A percentile compares a stretch with the other conserved stretches of the same genome.
Conservation (phyloP, 2,329 filamentous ascomycete genomes). For the Chlorencoelia australis region DNA sequence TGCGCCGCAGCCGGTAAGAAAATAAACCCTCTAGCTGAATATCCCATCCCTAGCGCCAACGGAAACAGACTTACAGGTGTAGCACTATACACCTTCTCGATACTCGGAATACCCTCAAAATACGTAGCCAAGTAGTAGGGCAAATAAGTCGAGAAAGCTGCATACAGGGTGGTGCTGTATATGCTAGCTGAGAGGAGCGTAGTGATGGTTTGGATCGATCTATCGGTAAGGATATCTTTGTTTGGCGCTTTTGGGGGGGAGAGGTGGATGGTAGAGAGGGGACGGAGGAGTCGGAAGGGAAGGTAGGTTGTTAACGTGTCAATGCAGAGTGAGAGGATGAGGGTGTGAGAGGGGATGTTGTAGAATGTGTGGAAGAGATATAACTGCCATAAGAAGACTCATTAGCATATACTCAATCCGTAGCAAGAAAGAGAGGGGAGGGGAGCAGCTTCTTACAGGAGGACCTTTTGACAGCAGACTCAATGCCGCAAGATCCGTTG, state of each 20-base stretch:
- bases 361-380: conserved; percentile 75
- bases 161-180: conserved; percentile 63
- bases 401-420: conserved; percentile 1
- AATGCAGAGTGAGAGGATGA: conserved; percentile 52
- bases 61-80: conserved; percentile 52
- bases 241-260: conserved; percentile 45
- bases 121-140: conserved; percentile 62
- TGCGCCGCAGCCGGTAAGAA: conserved; percentile 60
- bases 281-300: conserved; percentile 67
- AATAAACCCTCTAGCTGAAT: conserved; percentile 65
- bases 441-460: conserved; percentile 36
- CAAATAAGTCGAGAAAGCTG: conserved; percentile 59
- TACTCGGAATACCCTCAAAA: conserved; percentile 61
- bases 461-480: conserved; percentile 66
- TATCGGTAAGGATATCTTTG: conserved; percentile 54
- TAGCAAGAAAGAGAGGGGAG: background rate
- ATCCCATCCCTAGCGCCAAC: conserved; percentile 46
- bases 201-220: conserved; percentile 51
- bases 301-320: conserved; percentile 59
- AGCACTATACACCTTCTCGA: conserved; percentile 57
- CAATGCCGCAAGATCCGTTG: conserved; percentile 56
- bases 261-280: conserved; percentile 53
- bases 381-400: conserved; percentile 36
- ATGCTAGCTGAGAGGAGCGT: conserved; percentile 60
- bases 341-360: conserved; percentile 50